Evolutionary conservation across 768 basidiomycete species (phyloP), one percentile per base, ranked within the genome.

Genomic region (Gyrodon lividus): DNA sequence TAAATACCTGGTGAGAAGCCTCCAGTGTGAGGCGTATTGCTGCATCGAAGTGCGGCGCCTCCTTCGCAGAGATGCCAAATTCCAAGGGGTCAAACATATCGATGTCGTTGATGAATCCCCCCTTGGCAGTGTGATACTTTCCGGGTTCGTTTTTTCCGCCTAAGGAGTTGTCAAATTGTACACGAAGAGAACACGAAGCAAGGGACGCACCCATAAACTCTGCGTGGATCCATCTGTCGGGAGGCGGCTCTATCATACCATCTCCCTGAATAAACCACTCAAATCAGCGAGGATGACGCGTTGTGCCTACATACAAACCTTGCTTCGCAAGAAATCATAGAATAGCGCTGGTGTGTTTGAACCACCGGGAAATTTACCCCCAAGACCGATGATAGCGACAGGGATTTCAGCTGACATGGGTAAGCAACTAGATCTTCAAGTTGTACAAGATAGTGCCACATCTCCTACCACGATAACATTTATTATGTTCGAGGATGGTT

Each of bases 21-120:
- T 61, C 58, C 13, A 61, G 54, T n/a, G 56, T 55, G n/a, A 56
- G 51, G 26, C 60, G 60, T 14, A 57, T 51, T 26, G 51, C 54
- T 20, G 56, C 55, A 30, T 58, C 55, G 39, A 59, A 53, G 46
- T 58, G 50, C 31, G 50, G 42, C 7, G 54, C 61, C 20, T 62
- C 61, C 26, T 60, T 60, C 17, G 48, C 42, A 34, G 56, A 53
- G 28, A 62, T 62, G 34, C 61, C 61, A 44, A 62, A 62, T 40
- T 62, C 61, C 14, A 62, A 43, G 37, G 47, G 51, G 43, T 62
- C 61, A 44, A 62, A 62, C 43, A 56, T 46, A 42, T 60, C 58
- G 2, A 58, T 57, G 12, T 54, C 47, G 12, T 42, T 23, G 35
- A 62, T 43, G 39, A 62, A 62, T 20, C 55, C 55, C 30, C 48